phyloP scores from a whole-genome alignment of 345 rosid genomes.

The Lagerstroemia speciosa region DNA sequence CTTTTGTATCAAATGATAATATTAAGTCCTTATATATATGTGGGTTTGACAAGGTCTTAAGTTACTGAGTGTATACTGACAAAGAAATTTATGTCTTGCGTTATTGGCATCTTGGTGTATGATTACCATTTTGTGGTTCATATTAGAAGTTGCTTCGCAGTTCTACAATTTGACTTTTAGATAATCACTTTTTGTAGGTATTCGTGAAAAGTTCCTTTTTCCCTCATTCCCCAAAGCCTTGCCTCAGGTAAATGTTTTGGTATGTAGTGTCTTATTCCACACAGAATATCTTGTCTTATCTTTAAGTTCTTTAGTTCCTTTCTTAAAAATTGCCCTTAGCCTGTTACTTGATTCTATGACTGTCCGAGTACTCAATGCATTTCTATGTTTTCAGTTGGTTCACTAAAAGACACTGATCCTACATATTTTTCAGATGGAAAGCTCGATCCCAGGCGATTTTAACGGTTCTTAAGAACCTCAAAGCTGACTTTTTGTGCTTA shows the following conservation, averaged over 20 bases:
- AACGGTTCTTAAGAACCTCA: slow-evolving; percentile 45
- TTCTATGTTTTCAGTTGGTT: neutral
- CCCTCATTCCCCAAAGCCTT: slow-evolving; percentile 79
- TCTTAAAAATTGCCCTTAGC: neutral
- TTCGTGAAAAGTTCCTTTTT: slow-evolving; percentile 64
- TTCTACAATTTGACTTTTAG: neutral
- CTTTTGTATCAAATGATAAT: neutral
- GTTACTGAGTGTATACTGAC: neutral
- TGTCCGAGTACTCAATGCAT: neutral
- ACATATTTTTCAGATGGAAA: slow-evolving; percentile 51
- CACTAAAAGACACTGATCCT: slow-evolving; percentile 3
- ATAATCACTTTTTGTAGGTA: slow-evolving; percentile 34
- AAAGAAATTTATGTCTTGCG: no score
- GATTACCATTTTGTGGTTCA: neutral
- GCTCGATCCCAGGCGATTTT: slow-evolving; percentile 69
- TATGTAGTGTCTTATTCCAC: neutral
- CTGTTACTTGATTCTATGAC: neutral
- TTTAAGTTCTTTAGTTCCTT: neutral
- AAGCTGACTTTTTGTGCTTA: slow-evolving; percentile 70
- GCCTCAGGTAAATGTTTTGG: slow-evolving; percentile 51
- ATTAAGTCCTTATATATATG: neutral
- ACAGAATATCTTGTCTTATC: neutral
- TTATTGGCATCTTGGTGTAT: neutral
- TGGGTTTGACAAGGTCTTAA: neutral
- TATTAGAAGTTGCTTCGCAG: neutral